These are phyloP conservation scores for Piper betle DNA, from an alignment of 164 flowering plant species.

Conservation along the genomic window DNA sequence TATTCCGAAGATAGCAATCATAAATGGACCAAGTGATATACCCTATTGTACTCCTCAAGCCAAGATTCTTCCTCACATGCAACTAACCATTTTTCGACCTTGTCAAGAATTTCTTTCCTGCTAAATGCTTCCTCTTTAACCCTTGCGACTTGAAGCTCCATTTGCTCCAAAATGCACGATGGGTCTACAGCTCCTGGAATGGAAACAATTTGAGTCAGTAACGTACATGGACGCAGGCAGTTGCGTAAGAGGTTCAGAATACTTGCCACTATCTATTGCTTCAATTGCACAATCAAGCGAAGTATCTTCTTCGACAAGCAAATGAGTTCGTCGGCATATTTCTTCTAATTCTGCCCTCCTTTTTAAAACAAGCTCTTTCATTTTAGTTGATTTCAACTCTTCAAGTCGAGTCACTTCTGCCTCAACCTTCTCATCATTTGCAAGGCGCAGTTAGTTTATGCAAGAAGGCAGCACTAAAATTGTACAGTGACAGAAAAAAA, in stretches of 20 bases:
- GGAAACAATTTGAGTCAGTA: neutral
- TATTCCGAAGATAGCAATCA: too few species aligned
- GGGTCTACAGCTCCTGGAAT: neutral
- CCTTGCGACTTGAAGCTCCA: constrained; percentile 47
- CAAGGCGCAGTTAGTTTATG: too few species aligned
- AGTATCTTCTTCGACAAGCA: neutral
- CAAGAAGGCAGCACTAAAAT: too few species aligned
- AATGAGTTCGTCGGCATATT: constrained; percentile 1
- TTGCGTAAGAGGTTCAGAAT: neutral
- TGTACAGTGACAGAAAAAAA: too few species aligned
- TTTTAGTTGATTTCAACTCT: neutral
- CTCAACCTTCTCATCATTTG: too few species aligned
- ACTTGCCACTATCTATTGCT: constrained; percentile 1
- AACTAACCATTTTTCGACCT: constrained; percentile 65
- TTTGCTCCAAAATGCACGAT: constrained; percentile 26
- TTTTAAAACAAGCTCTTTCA: constrained; percentile 4
- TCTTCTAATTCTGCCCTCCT: constrained; percentile 2
- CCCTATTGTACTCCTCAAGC: constrained; percentile 85
- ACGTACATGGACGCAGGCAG: neutral
- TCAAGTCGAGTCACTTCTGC: too few species aligned
- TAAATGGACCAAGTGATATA: constrained; percentile 4
- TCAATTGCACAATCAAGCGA: neutral
- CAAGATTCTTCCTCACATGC: constrained; percentile 82
- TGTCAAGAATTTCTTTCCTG: constrained; percentile 76
- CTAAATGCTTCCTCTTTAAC: constrained; percentile 61